phyloP scores from a whole-genome alignment of 495 filamentous ascomycete species.

The Daldinia grandis region DNA sequence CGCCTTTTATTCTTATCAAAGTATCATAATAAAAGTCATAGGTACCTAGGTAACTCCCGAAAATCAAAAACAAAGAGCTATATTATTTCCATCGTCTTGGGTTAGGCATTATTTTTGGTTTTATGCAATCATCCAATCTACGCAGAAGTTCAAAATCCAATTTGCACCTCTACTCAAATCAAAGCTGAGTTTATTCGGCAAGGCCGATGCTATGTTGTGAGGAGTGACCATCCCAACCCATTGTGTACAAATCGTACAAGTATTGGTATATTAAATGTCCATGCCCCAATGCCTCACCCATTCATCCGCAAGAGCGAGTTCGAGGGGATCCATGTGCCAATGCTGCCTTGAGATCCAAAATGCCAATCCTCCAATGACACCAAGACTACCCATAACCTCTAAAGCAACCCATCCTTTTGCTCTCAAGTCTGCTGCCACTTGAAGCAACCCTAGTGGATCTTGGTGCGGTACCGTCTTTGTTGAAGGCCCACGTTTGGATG shows the following conservation, averaged over 20 bases:
- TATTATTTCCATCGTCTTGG: neutral
- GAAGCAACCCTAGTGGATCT: conserved; percentile 80
- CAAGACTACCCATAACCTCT: conserved; percentile 80
- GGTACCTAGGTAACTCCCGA: too few relatives aligned
- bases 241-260: conserved; percentile 18
- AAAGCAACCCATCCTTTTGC: conserved; percentile 72
- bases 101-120: neutral
- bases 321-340: conserved; percentile 36
- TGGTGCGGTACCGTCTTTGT: conserved; percentile 56
- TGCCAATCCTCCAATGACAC: conserved; percentile 76
- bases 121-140: neutral
- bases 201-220: conserved; percentile 17
- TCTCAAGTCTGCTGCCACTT: conserved; percentile 73
- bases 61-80: neutral
- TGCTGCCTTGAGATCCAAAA: conserved; percentile 63
- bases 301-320: conserved; percentile 38
- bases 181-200: conserved; percentile 34
- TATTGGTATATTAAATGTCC: conserved; percentile 31
- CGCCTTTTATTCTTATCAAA: neutral
- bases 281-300: conserved; percentile 39
- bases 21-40: neutral
- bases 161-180: neutral
- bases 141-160: neutral
- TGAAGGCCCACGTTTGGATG: conserved; percentile 18
- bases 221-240: conserved; percentile 19